Evolutionary conservation across 805 yeast genomes (phyloP), one percentile per base, ranked within the genome.

Genomic region (Wickerhamomyces canadensis): DNA sequence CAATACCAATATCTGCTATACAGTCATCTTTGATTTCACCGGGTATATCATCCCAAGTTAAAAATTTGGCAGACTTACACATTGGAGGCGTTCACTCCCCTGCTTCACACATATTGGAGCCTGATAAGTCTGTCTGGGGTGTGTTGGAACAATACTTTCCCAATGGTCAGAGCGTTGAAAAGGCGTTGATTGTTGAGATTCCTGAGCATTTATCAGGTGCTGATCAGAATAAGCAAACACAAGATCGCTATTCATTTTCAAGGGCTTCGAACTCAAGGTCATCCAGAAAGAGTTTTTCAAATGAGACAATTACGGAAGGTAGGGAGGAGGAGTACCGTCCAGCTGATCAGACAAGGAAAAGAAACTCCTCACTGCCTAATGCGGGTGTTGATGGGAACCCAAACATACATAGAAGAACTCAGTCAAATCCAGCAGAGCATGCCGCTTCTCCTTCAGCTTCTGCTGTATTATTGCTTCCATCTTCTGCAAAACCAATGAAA

Each of bases 161-260:
- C 0, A 54, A 63, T n/a, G 86, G 87, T 0, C 84, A 82, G 88
- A 45, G 56, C 3, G 72, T 80, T 69, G 60, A 63, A 14, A 86
- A 81, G 34, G 82, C 91, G 0, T 65, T 84, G 22, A 55, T 81
- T 2, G 67, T 83, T 12, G 84, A 73, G n/a, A 57, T 65, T 0
- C 70, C 74, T 2, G 34, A 39, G 6, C 40, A 38, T 9, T 14
- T 38, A 9, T 37, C 40, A 10, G 36, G n/a, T n/a, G n/a, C n/a
- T n/a, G n/a, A 41, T 12, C 32, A 38, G 25, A 15, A 18, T 10
- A 28, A 6, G 11, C 31, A 27, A 17, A 10, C 19, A 27, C 8
- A 7, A 9, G 17, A 26, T 6, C 35, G 27, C 14, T 19, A 34
- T 18, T 25, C 17, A 9, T 13, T 13, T 9, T 28, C 22, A 8